Base-by-base conservation (phyloP, 345 rosid species). In the Excoecaria agallocha region DNA sequence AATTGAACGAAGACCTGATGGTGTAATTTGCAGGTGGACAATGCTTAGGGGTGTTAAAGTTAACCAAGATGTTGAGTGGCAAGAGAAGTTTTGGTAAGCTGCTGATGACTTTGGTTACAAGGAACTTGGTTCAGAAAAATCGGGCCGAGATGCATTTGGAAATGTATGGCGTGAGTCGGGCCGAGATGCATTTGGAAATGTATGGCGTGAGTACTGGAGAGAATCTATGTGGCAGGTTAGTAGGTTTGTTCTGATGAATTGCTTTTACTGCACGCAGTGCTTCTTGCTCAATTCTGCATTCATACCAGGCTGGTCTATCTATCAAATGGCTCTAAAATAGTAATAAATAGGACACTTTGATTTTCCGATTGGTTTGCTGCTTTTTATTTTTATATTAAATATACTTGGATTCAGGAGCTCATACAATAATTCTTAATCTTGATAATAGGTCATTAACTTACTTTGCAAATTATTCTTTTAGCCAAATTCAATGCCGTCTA, bases 11-110 rank as follows among this genome's bases (percentile, higher is more conserved):
- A 91, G 98, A 59, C 80, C 85, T 62, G 89, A 92, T 85, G 98
- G 98, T 50, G 85, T 94, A 67, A 81, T 89, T 69, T 89, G 90
- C 82, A 86, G 93, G 86, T 94, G 98, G 98, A 92, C 98, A 16
- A 81, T 92, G 95, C 82, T 71, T 49, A 89, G 98, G 72, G 97
- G 97, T 51, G 94, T 92, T 38, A 89, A 93, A 81, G 90, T 89
- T 56, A 89, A 89, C 57, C 82, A 91, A 76, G 88, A 79, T 69
- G 86, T 88, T 69, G 98, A 92, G 83, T 94, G 97, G 94, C 98
- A 92, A 79, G 98, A 91, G 67, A 94, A 94, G 83, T 94, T 84
- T 72, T 94, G 98, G 98, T 98, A 94, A 82, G 98, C 97, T 80
- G 78, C 98, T 69, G 91, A 92, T 82, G 97, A 92, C 16, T 83